Conservation (phyloP, 2,329 filamentous ascomycete genomes). For the Exophiala aquamarina region DNA sequence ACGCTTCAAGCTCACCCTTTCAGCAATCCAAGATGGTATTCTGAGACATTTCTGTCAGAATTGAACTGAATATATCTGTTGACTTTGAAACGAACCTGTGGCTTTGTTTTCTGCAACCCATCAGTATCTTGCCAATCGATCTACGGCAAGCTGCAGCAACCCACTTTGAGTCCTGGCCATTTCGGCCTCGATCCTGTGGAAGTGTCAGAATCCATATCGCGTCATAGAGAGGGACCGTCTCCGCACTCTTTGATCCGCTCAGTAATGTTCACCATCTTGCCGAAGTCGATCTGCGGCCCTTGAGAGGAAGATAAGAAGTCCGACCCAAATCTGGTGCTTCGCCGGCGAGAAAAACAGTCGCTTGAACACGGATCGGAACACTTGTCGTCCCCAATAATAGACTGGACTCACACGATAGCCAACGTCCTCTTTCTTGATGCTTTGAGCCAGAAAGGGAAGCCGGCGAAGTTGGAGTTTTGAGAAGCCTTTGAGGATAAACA, state of each 20-base stretch:
- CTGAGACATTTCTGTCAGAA: slow-evolving; percentile 52
- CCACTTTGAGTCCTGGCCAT: slow-evolving; percentile 98
- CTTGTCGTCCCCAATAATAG: background rate
- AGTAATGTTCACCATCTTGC: slow-evolving; percentile 94
- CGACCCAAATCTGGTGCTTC: no score
- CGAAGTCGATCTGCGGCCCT: slow-evolving; percentile 8
- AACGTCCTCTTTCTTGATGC: background rate
- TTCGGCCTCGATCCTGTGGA: slow-evolving; percentile 92
- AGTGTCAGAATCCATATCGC: slow-evolving; percentile 11
- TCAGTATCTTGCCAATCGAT: slow-evolving; percentile 12
- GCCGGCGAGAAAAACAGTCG: no score
- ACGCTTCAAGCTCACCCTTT: slow-evolving; percentile 70
- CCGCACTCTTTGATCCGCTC: slow-evolving; percentile 98
- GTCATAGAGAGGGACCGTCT: background rate
- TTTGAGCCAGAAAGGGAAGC: slow-evolving; percentile 3
- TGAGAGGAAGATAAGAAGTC: no score
- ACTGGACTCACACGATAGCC: background rate
- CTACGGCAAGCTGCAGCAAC: slow-evolving; percentile 32
- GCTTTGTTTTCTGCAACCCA: slow-evolving; percentile 84
- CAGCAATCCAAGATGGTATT: slow-evolving; percentile 95
- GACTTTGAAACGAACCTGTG: slow-evolving; percentile 72
- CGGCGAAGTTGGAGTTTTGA: slow-evolving; percentile 6
- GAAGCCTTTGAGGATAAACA: slow-evolving; percentile 6
- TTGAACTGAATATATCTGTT: slow-evolving; percentile 14
- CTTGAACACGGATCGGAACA: background rate